phyloP scores from a whole-genome alignment of 2,329 filamentous ascomycete species.

The Stemphylium beticola region DNA sequence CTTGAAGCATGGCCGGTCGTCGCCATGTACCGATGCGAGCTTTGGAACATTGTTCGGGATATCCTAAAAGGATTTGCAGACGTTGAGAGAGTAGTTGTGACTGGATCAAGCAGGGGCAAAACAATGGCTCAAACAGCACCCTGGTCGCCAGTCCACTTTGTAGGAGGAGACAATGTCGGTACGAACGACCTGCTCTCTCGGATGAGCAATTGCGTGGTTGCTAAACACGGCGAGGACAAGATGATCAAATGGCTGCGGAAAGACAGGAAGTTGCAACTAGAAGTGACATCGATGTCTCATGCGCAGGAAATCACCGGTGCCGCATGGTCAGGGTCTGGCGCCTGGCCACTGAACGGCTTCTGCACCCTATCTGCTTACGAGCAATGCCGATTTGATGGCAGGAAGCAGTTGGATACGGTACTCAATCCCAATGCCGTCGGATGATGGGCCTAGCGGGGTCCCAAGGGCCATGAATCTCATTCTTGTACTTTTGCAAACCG shows the following conservation, averaged over 20 bases:
- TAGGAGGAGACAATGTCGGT: conserved; percentile 46
- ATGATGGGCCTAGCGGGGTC: conserved; percentile 91
- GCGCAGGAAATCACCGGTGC: conserved; percentile 25
- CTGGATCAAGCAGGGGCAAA: conserved; percentile 40
- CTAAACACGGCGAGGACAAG: conserved; percentile 25
- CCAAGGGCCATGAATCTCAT: conserved; percentile 98
- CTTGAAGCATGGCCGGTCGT: conserved; percentile 45
- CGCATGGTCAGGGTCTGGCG: conserved; percentile 22
- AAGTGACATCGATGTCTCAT: conserved; percentile 35
- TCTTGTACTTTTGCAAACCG: conserved; percentile 96
- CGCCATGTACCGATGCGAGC: conserved; percentile 33
- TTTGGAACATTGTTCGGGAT: conserved; percentile 42
- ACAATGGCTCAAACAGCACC: conserved; percentile 40
- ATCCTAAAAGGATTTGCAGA: conserved; percentile 36
- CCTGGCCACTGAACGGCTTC: conserved; percentile 40
- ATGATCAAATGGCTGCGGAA: conserved; percentile 41
- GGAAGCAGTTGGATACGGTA: conserved; percentile 21
- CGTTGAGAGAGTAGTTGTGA: conserved; percentile 42
- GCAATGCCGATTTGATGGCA: conserved; percentile 27
- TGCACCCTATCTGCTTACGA: conserved; percentile 35
- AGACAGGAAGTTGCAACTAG: conserved; percentile 36
- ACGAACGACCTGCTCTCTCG: conserved; percentile 40
- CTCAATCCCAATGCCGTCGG: conserved; percentile 65
- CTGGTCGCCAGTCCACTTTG: conserved; percentile 47
- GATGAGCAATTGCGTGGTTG: conserved; percentile 40